phyloP scores from a whole-genome alignment of 306 rosid genomes.

The Medicago ruthenica region DNA sequence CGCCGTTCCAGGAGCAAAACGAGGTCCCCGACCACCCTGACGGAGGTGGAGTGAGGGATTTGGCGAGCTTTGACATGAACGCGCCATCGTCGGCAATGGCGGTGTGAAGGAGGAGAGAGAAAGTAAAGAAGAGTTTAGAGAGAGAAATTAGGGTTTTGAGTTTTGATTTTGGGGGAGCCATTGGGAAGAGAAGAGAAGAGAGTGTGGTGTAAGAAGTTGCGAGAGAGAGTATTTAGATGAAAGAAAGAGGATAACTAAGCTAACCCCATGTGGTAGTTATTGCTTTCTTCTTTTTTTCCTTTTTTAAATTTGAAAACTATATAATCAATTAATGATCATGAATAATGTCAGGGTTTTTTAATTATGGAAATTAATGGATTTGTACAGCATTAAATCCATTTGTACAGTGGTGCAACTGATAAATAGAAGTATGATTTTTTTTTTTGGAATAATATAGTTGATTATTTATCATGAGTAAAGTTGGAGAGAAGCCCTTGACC shows the following conservation, averaged over 20 bases:
- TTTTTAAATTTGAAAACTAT: not conserved
- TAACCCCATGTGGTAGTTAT: conserved; percentile 46
- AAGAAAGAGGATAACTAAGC: conserved; percentile 4
- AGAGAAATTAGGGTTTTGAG: conserved; percentile 50
- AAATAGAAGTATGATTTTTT: no score
- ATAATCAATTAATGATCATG: not conserved
- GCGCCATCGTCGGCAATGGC: conserved; percentile 63
- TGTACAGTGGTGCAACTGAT: no score
- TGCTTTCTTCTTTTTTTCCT: not conserved
- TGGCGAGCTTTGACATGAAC: conserved; percentile 54
- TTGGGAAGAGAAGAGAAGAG: conserved; percentile 21
- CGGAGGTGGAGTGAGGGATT: conserved; percentile 52
- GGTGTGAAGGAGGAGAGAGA: conserved; percentile 1
- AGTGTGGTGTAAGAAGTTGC: not conserved
- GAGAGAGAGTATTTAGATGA: conserved; percentile 19
- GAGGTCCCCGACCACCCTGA: conserved; percentile 52
- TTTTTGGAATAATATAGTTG: no score
- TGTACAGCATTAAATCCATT: not conserved
- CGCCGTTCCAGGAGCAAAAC: conserved; percentile 69
- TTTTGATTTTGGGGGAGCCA: conserved; percentile 49
- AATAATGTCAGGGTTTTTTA: not conserved
- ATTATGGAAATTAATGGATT: not conserved
- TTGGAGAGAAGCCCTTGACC: no score
- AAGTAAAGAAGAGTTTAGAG: conserved; percentile 31
- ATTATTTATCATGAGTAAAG: no score